A percentile compares a stretch with the other conserved stretches of the same genome.
Conservation (phyloP, 2,329 filamentous ascomycete genomes). For the Chrysoporthe deuterocubensis region DNA sequence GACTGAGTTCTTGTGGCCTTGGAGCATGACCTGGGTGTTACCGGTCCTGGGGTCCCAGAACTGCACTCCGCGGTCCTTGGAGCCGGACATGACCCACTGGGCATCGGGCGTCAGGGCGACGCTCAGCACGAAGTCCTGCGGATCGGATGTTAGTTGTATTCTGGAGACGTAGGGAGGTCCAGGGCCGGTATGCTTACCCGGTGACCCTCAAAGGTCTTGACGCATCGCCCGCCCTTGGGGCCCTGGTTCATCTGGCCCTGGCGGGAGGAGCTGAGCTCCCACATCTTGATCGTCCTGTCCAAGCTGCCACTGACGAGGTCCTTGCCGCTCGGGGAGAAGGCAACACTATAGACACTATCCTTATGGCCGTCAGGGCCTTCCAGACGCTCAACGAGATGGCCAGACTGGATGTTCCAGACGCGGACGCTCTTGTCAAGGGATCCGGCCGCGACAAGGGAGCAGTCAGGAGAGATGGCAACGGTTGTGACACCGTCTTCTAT, state of each 20-base stretch:
- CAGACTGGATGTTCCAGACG: constrained; percentile 90
- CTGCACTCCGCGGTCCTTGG: constrained; percentile 95
- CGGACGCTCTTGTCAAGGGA: constrained; percentile 97
- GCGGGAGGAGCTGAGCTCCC: constrained; percentile 78
- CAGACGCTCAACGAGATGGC: constrained; percentile 85
- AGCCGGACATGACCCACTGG: constrained; percentile 94
- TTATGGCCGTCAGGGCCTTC: constrained; percentile 95
- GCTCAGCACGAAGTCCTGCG: constrained; percentile 90
- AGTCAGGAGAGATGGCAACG: constrained; percentile 95
- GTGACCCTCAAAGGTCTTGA: constrained; percentile 97
- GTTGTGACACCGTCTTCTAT: constrained; percentile 98
- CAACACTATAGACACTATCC: constrained; percentile 95
- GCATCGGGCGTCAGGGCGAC: constrained; percentile 94
- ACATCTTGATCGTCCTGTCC: constrained; percentile 99
- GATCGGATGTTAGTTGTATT: constrained; percentile 36
- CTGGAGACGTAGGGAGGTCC: background rate
- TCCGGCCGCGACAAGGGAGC: constrained; percentile 90
- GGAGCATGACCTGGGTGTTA: constrained; percentile 95
- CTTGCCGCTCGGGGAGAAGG: constrained; percentile 91
- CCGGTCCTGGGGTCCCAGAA: constrained; percentile 98
- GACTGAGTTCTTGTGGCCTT: constrained; percentile 98
- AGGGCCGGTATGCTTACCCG: constrained; percentile 61
- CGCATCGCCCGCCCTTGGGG: constrained; percentile 86
- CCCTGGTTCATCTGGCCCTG: constrained; percentile 64
- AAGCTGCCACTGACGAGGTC: constrained; percentile 93